Conservation (phyloP, 163 green algal genomes). For the Scenedesmus sp. region DNA sequence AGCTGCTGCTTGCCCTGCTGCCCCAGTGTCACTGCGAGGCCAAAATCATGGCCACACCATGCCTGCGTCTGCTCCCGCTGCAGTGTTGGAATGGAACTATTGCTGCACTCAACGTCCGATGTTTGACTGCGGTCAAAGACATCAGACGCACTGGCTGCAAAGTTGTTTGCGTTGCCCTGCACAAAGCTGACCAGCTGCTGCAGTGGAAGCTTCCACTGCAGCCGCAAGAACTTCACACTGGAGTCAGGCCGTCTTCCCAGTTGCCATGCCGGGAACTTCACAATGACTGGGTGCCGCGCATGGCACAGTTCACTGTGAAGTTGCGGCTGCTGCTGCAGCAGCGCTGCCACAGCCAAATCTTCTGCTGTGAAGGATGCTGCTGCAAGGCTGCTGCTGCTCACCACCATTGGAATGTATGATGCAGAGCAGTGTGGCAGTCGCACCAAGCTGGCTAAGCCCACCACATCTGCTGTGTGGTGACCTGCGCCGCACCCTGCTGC, state of each 20-base stretch:
- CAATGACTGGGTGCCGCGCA: background rate
- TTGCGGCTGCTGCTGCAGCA: background rate
- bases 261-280: background rate
- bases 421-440: too few species aligned
- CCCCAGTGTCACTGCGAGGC: too few species aligned
- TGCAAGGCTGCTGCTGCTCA: background rate
- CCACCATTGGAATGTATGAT: background rate
- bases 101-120: too few species aligned
- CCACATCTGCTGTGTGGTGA: background rate
- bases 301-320: background rate
- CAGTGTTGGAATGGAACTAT: too few species aligned
- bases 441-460: background rate
- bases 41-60: too few species aligned
- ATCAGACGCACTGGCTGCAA: too few species aligned
- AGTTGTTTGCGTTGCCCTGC: too few species aligned
- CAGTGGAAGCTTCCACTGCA: background rate
- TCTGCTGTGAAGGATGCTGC: background rate
- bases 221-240: background rate
- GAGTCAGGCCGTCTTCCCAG: background rate
- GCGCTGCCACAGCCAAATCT: background rate
- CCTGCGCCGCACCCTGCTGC: background rate
- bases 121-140: too few species aligned
- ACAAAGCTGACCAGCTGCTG: background rate
- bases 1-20: too few species aligned
- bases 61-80: too few species aligned